Conservation (phyloP, 768 basidiomycete species). For the Xanthoconium purpureum region DNA sequence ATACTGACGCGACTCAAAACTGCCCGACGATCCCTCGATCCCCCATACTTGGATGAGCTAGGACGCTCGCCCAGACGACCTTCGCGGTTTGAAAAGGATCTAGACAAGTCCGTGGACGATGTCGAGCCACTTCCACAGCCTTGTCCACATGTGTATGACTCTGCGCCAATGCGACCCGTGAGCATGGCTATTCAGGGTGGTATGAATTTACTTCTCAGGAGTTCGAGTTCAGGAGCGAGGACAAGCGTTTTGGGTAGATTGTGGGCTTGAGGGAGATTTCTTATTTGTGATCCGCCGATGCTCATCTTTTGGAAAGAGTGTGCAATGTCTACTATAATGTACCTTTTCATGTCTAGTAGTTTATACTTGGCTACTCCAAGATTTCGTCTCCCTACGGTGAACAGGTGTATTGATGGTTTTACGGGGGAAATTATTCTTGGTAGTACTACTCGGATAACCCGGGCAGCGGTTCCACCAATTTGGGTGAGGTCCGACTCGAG, state of each 20-base stretch:
- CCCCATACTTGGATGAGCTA: slow-evolving; percentile 47
- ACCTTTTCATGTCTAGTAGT: too few relatives aligned
- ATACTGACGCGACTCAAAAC: slow-evolving; percentile 55
- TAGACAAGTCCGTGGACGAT: slow-evolving; percentile 51
- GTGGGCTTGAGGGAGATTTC: slow-evolving; percentile 37
- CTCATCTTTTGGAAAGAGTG: too few relatives aligned
- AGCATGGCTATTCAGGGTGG: slow-evolving; percentile 72
- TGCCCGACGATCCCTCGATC: slow-evolving; percentile 55
- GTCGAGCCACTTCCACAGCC: slow-evolving; percentile 59
- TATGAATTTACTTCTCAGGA: slow-evolving; percentile 58
- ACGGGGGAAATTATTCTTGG: too few relatives aligned
- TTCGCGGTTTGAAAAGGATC: slow-evolving; percentile 74
- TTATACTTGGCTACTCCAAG: too few relatives aligned
- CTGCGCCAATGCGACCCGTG: slow-evolving; percentile 70
- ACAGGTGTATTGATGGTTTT: too few relatives aligned
- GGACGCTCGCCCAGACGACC: slow-evolving; percentile 52
- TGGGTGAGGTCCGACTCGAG: too few relatives aligned
- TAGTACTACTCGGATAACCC: too few relatives aligned
- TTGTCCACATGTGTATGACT: slow-evolving; percentile 76
- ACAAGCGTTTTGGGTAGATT: slow-evolving; percentile 62
- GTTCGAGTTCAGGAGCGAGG: slow-evolving; percentile 32
- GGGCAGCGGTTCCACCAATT: too few relatives aligned
- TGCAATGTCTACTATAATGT: too few relatives aligned
- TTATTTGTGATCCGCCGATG: too few relatives aligned
- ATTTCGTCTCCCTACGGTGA: too few relatives aligned